phyloP scores from a whole-genome alignment of 345 rosid genomes.

The Eucalyptus pauciflora region DNA sequence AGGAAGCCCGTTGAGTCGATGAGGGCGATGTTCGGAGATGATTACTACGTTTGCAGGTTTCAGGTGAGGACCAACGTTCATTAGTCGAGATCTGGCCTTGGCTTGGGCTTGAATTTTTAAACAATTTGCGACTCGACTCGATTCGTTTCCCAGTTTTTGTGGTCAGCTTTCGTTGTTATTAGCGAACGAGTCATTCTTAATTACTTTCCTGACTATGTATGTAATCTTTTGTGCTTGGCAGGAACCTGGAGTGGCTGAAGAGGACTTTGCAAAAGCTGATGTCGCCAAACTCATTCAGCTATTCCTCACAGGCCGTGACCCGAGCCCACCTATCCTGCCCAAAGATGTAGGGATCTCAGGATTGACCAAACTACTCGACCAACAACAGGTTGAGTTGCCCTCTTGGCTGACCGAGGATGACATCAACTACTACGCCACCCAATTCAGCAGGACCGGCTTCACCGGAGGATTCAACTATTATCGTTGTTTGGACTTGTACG shows the following conservation, averaged over 20 bases:
- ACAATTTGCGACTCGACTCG: background rate
- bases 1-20: conserved; percentile 21
- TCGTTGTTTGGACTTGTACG: conserved; percentile 16
- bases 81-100: background rate
- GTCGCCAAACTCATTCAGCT: conserved; percentile 25
- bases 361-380: background rate
- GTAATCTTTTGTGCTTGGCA: background rate
- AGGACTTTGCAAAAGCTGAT: conserved; percentile 47
- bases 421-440: background rate
- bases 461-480: conserved; percentile 28
- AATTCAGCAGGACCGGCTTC: conserved; percentile 13
- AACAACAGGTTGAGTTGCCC: conserved; percentile 19
- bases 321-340: conserved; percentile 32
- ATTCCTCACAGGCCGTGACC: conserved; percentile 20
- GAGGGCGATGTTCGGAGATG: conserved; percentile 47
- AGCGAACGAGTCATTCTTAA: background rate
- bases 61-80: conserved; percentile 27
- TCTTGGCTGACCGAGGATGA: conserved; percentile 51
- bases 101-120: background rate
- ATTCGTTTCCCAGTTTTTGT: background rate
- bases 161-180: background rate
- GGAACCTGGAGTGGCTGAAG: conserved; percentile 59
- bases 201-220: background rate
- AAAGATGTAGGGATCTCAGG: conserved; percentile 8
- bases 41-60: conserved; percentile 65